Percentiles rank a stretch among this genome's conserved stretches.
Conservation (phyloP, 305 asterid species). For the Fraxinus platypoda region DNA sequence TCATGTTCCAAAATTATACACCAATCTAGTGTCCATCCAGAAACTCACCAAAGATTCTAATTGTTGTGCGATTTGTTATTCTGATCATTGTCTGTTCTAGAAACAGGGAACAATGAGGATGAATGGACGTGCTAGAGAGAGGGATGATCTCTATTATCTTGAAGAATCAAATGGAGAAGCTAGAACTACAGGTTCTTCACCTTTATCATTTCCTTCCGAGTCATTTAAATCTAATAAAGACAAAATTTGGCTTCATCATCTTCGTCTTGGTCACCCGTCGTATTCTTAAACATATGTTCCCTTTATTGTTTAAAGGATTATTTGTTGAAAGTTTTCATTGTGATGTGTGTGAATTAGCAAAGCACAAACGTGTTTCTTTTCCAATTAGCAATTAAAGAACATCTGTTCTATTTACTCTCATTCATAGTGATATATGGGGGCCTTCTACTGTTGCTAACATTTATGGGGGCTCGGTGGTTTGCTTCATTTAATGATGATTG, state of each 20-base stretch:
- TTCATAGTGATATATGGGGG: too few relatives aligned
- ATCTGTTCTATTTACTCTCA: too few relatives aligned
- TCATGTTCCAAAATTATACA: not conserved
- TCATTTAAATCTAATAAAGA: not conserved
- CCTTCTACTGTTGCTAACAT: too few relatives aligned
- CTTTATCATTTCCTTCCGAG: not conserved
- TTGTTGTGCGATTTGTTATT: not conserved
- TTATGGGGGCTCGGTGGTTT: too few relatives aligned
- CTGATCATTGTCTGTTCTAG: not conserved
- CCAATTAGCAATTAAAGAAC: too few relatives aligned
- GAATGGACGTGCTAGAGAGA: conserved; percentile 7
- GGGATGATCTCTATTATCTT: not conserved
- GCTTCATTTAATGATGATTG: too few relatives aligned
- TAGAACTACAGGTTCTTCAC: not conserved
- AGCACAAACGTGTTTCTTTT: not conserved
- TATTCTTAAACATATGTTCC: not conserved
- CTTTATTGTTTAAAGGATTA: not conserved
- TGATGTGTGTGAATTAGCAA: not conserved
- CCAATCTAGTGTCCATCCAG: not conserved
- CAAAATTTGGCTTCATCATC: not conserved
- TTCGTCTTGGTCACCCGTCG: not conserved
- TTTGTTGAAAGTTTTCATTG: not conserved
- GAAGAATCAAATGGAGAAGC: not conserved
- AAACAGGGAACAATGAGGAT: not conserved
- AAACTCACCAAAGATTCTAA: not conserved